Evolutionary conservation across 176 grass and related monocot genomes (phyloP), one percentile per base, ranked within the genome.

Genomic region (Secale cereale): DNA sequence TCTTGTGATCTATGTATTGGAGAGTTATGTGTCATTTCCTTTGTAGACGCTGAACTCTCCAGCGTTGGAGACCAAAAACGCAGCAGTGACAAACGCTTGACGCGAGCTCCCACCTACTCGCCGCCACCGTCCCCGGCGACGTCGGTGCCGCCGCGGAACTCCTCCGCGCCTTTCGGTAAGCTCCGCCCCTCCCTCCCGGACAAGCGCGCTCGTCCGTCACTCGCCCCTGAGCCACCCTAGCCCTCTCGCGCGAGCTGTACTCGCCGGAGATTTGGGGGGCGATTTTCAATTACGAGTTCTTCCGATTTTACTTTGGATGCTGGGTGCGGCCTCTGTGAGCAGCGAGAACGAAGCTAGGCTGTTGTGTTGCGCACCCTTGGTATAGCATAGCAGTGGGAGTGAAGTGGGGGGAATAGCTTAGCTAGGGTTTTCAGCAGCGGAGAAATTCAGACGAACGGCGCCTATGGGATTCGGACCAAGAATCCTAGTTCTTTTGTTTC

Each of bases 121-220:
- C 45, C 83, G 83, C 74, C 46, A 52, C 65, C 65, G 20, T 8
- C 20, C 27, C 37, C 8, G 10, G 64, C 76, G 65, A 50, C 52
- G 36, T 54, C 32, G 65, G 67, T 28, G 8, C 67, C 66, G 35
- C 84, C 76, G 84, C 66, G 7, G 13, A 80, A 14, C 43, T 9
- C 10, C 32, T 8, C 82, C 13, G 64, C 36, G 65, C 76, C 64
- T 13, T 50, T 5, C 27, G 54, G 84, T 86, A 80, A 86, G 84
- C 39, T 72, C 66, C 39, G 4, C 12, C 66, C 25, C 17, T 59
- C 37, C 8, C 61, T 70, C 3, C 32, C 52, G 19, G 52, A 8
- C 17, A 57, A 2, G 6, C 1, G 52, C 7, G 19, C 52, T 9
- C 52, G 6, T 57, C 52, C 19, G 52, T 57, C 52, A 3, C 23